A percentile compares a stretch with the other conserved stretches of the same genome.
phyloP scores from a whole-genome alignment of 257 asterid genomes.

The Plectranthus barbatus region DNA sequence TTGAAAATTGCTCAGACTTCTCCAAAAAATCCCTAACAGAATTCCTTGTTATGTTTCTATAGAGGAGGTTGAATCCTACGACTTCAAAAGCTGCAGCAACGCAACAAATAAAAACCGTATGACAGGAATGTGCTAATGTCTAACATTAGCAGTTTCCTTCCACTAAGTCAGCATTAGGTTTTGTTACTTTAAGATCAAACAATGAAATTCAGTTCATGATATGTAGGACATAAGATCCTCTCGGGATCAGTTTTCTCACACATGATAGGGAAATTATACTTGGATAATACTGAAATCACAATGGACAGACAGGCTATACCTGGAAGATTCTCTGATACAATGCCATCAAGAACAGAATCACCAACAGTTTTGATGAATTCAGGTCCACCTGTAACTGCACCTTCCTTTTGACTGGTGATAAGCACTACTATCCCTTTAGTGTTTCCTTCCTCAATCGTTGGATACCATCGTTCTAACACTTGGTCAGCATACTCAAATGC shows the following conservation, averaged over 20 bases:
- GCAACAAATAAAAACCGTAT: background rate
- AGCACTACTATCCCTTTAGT: constrained; percentile 93
- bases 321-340: constrained; percentile 93
- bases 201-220: too few species aligned
- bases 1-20: background rate
- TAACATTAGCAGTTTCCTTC: too few species aligned
- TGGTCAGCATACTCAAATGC: constrained; percentile 98
- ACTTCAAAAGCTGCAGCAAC: background rate
- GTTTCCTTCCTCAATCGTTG: constrained; percentile 72
- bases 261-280: too few species aligned
- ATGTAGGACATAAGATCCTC: too few species aligned
- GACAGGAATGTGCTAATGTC: background rate
- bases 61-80: background rate
- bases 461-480: constrained; percentile 87
- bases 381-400: constrained; percentile 97
- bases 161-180: too few species aligned
- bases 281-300: background rate
- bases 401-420: constrained; percentile 95
- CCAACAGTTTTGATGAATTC: constrained; percentile 84
- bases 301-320: constrained; percentile 26
- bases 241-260: too few species aligned
- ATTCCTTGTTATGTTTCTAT: background rate
- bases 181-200: too few species aligned
- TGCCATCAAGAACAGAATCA: constrained; percentile 82
- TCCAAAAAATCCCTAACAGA: background rate